Conservation (phyloP, 1,284 basidiomycete species). For the Coriolopsis trogii region DNA sequence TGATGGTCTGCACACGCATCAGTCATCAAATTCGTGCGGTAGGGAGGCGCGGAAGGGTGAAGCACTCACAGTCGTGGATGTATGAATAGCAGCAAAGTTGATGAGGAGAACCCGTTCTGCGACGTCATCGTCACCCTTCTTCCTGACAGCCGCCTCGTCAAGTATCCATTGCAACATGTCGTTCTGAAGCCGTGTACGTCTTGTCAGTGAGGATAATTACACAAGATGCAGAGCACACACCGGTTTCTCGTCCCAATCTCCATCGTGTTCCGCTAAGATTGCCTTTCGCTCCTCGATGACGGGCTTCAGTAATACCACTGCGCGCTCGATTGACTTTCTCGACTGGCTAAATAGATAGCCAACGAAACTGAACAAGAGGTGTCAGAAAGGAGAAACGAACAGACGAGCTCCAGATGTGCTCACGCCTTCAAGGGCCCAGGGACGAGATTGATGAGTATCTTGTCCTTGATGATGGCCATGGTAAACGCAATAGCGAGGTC, state of each 20-base stretch:
- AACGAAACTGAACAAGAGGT: not conserved
- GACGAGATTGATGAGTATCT: constrained; percentile 24
- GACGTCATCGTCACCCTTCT: constrained; percentile 18
- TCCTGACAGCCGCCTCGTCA: constrained; percentile 25
- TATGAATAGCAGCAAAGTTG: constrained; percentile 40
- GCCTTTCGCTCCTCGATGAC: not conserved
- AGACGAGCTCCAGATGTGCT: not conserved
- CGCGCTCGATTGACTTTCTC: not conserved
- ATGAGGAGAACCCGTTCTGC: constrained; percentile 30
- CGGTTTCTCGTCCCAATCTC: constrained; percentile 10
- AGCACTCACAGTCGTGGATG: constrained; percentile 31
- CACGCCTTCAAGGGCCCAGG: constrained; percentile 35
- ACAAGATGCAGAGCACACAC: too few species aligned
- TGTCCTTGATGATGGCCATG: constrained; percentile 4
- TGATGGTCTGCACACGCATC: constrained; percentile 35
- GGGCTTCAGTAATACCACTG: not conserved
- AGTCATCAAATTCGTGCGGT: too few species aligned
- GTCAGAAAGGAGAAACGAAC: not conserved
- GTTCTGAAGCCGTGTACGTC: constrained; percentile 15
- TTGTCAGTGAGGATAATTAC: too few species aligned
- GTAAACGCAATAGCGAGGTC: constrained; percentile 18
- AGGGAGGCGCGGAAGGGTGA: too few species aligned
- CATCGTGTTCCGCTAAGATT: constrained; percentile 1
- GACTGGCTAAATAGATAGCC: not conserved
- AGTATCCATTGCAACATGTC: constrained; percentile 33